Conservation (phyloP, 176 grass and related monocot genomes). For the Oryza australiensis region DNA sequence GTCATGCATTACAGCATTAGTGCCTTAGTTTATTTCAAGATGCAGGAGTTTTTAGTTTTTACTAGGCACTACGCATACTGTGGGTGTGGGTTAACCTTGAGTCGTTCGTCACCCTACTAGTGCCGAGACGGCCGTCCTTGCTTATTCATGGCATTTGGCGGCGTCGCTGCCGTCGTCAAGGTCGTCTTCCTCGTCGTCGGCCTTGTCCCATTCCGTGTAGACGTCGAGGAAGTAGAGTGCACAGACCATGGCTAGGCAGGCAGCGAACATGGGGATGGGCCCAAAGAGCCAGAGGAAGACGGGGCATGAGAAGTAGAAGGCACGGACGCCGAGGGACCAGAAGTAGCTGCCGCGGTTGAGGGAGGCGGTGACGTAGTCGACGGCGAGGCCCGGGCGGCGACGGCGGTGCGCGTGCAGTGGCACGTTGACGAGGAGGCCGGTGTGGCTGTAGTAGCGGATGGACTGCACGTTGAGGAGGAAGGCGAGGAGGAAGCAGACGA, state of each 20-base stretch:
- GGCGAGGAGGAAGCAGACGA: conserved; percentile 79
- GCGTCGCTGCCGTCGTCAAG: not conserved
- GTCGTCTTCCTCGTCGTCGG: not conserved
- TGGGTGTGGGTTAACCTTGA: no score
- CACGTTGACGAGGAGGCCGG: conserved; percentile 62
- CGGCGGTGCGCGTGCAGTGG: conserved; percentile 34
- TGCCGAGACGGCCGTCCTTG: no score
- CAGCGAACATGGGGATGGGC: conserved; percentile 50
- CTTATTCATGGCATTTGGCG: not conserved
- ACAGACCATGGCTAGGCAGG: conserved; percentile 15
- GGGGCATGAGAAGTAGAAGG: conserved; percentile 73
- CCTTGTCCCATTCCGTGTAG: not conserved
- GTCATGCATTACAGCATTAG: not conserved
- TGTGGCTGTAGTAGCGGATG: conserved; percentile 82
- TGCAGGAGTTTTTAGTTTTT: not conserved
- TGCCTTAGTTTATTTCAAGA: not conserved
- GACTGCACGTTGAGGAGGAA: conserved; percentile 89
- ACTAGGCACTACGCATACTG: not conserved
- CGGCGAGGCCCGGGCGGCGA: conserved; percentile 9
- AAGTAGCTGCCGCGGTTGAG: conserved; percentile 64
- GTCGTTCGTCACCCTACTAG: no score
- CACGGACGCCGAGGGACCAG: conserved; percentile 61
- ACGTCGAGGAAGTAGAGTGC: not conserved
- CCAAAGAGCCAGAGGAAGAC: conserved; percentile 72
- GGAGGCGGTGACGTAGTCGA: conserved; percentile 46